These are phyloP conservation scores for Fusarium compactum DNA, from an alignment of 2,329 filamentous ascomycete genomes.

Conservation along the genomic window DNA sequence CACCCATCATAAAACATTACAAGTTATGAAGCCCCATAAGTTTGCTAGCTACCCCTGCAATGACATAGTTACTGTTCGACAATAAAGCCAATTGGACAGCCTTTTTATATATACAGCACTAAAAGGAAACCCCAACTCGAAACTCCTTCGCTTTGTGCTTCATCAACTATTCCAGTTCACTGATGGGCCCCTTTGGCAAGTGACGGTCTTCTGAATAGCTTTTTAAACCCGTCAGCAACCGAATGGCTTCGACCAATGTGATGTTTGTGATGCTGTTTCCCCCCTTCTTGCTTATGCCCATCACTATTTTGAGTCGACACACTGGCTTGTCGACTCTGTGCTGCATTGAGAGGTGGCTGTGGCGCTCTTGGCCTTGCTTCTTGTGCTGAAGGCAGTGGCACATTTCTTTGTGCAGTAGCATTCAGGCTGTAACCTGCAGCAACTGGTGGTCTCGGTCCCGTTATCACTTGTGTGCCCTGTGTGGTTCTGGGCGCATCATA, in stretches of 20 bases:
- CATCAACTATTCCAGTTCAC: neutral
- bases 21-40: slow-evolving; percentile 14
- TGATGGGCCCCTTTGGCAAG: slow-evolving; percentile 8
- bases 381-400: neutral
- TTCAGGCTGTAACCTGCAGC: slow-evolving; percentile 14
- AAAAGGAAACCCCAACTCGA: neutral
- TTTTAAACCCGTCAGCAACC: slow-evolving; percentile 54
- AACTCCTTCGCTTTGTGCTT: neutral
- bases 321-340: slow-evolving; percentile 19
- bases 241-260: slow-evolving; percentile 50
- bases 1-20: slow-evolving; percentile 1
- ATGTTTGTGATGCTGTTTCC: slow-evolving; percentile 9
- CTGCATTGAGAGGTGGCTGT: slow-evolving; percentile 6
- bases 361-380: slow-evolving; percentile 13
- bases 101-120: neutral
- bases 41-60: neutral
- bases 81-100: neutral
- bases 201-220: slow-evolving; percentile 55
- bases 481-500: slow-evolving; percentile 14
- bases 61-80: neutral
- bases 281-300: slow-evolving; percentile 6
- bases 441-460: slow-evolving; percentile 21
- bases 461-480: slow-evolving; percentile 9
- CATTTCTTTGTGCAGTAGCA: slow-evolving; percentile 7
- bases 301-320: slow-evolving; percentile 15